These are phyloP conservation scores for Rutidosis leptorrhynchoides DNA, from an alignment of 129 eudicot species.

Conservation along the genomic window DNA sequence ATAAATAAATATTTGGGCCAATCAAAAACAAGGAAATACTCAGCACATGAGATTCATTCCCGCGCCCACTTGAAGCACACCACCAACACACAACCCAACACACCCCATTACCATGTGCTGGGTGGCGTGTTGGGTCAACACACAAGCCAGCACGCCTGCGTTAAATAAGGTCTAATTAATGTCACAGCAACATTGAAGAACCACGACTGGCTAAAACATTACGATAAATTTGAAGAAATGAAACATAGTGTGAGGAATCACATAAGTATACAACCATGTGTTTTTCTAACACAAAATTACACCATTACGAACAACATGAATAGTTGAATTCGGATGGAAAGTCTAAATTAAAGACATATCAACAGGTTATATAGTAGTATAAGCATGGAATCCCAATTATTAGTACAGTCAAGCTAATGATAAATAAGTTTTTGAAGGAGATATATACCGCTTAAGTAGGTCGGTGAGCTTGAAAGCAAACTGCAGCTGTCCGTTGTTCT, in stretches of 20 bases:
- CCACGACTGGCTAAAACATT: background rate
- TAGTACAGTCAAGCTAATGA: background rate
- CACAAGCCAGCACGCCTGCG: too few species aligned
- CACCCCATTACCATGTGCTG: too few species aligned
- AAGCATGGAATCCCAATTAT: background rate
- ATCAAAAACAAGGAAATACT: too few species aligned
- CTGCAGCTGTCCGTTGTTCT: constrained; percentile 17
- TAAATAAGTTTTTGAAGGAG: background rate
- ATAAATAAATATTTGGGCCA: too few species aligned
- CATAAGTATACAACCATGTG: background rate
- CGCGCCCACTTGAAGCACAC: too few species aligned
- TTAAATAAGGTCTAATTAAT: too few species aligned
- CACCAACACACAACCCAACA: too few species aligned
- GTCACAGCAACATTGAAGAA: too few species aligned
- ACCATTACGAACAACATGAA: background rate
- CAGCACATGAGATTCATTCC: too few species aligned
- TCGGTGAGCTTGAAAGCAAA: constrained; percentile 23
- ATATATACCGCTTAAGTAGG: constrained; percentile 17
- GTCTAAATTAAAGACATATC: background rate
- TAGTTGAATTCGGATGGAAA: too few species aligned
- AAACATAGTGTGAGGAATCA: too few species aligned
- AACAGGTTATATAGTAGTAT: background rate
- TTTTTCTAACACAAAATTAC: background rate
- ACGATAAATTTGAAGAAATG: background rate
- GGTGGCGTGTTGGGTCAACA: too few species aligned